Percentiles rank a stretch among this genome's conserved stretches.
Evolutionary conservation across 371 early-diverging fungal species (phyloP).

Genomic region (Lichtheimia ornata): DNA sequence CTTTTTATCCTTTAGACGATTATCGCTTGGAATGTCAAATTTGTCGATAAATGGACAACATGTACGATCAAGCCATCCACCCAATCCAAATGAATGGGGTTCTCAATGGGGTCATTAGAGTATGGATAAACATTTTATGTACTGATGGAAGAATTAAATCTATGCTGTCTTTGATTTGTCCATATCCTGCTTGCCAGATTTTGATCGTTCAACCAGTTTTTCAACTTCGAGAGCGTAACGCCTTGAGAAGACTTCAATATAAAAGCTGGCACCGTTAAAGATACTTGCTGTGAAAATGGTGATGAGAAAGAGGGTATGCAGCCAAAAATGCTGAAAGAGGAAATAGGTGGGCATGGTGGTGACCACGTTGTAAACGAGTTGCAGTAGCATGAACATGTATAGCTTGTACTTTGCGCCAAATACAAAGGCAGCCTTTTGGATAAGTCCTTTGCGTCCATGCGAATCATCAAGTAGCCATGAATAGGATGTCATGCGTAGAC

Average conservation of each 20-base stretch:
- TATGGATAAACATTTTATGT: too few species aligned
- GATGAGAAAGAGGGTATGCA: conserved; percentile 61
- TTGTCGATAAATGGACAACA: conserved; percentile 8
- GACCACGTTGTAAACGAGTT: conserved; percentile 58
- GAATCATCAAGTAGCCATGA: conserved; percentile 68
- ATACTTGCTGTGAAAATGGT: conserved; percentile 61
- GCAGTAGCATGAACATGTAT: conserved; percentile 68
- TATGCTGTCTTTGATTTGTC: conserved; percentile 10
- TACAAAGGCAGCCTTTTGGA: conserved; percentile 49
- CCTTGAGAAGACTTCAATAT: conserved; percentile 73
- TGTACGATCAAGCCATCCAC: not conserved
- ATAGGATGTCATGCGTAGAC: conserved; percentile 64
- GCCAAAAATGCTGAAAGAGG: conserved; percentile 49
- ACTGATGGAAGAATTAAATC: not conserved
- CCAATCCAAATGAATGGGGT: conserved; percentile 1
- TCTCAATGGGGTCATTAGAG: conserved; percentile 3
- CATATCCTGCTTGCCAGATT: not conserved
- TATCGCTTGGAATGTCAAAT: not conserved
- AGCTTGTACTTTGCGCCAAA: conserved; percentile 61
- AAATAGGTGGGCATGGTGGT: conserved; percentile 48
- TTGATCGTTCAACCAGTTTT: conserved; percentile 27
- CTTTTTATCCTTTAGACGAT: not conserved
- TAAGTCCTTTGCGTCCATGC: conserved; percentile 44
- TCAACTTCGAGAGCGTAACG: conserved; percentile 60
- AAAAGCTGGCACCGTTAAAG: conserved; percentile 74